Percentiles rank a stretch among this genome's conserved stretches.
Conservation (phyloP, 2,329 filamentous ascomycete genomes). For the Botrytis cinerea region DNA sequence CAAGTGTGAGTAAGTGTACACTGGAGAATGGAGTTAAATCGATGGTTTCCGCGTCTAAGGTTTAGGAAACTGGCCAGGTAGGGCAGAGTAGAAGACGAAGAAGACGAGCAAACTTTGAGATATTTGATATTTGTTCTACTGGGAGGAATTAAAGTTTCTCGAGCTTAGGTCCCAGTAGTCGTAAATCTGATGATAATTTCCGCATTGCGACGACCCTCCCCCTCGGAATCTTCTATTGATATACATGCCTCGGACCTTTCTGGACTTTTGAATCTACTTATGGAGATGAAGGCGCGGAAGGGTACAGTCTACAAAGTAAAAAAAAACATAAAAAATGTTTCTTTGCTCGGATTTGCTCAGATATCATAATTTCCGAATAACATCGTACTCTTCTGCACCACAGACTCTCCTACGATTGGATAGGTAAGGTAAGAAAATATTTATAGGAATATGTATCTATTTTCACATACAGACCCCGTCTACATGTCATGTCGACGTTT, state of each 20-base stretch:
- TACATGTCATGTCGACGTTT: neutral
- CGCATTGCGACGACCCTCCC: neutral
- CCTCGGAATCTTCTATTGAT: neutral
- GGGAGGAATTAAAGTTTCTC: neutral
- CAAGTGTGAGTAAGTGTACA: neutral
- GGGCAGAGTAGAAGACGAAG: neutral
- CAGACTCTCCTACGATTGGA: neutral
- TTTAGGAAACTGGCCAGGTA: neutral
- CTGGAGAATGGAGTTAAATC: neutral
- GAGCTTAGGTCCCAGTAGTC: neutral
- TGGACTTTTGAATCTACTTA: neutral
- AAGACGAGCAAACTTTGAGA: neutral
- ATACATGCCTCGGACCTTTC: neutral
- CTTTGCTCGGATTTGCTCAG: slow-evolving; percentile 10
- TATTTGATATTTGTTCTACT: neutral
- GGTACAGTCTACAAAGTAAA: neutral
- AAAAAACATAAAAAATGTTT: neutral
- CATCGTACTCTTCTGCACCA: neutral
- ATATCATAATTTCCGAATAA: neutral
- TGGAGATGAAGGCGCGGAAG: neutral
- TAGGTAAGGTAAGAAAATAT: neutral
- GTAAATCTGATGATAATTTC: slow-evolving; percentile 2
- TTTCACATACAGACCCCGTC: neutral
- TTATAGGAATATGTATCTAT: neutral
- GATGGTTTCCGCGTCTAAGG: neutral